Base-by-base conservation (phyloP, 73 alveolate genomes). In the Paramecium caudatum region DNA sequence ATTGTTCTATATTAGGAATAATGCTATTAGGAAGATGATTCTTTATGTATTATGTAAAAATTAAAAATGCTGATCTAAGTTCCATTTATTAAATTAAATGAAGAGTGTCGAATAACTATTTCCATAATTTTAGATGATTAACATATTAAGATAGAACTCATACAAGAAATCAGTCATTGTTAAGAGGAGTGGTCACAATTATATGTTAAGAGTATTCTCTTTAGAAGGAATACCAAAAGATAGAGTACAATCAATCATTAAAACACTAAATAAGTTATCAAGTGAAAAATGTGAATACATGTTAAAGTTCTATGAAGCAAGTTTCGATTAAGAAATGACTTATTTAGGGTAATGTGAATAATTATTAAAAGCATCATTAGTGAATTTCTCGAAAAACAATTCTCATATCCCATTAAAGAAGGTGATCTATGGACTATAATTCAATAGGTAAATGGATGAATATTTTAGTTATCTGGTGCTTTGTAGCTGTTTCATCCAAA, bases 341-440 rank as follows among this genome's bases (percentile, higher is more conserved):
- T 69, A 69, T 69, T 69, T 69, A 39, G 86, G 86, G 86, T 69
- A 69, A 30, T 13, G n/a, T 69, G 37, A 69, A 34, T 69, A 9
- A 74, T 36, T 36, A 62, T 27, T 10, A 39, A 25, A 15, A 69
- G 86, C 32, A 39, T 69, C 13, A 62, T 69, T n/a, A 69, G 86
- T 16, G 86, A 69, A 30, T 69, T 34, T 69, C 15, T 69, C 12
- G 86, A 69, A 16, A 30, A 33, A 8, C 48, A 33, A 13, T 16
- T 6, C 37, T 36, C 15, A 36, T 69, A 17, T 69, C 63, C 86
- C 9, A 27, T 27, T 15, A 34, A 37, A 1, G 86, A 69, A 39
- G 12, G 39, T 13, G 36, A 69, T 5, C 32, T 69, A 16, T 69
- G 86, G 86, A 37, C 32, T 0, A 37, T 21, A 15, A 37, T 69